Evolutionary conservation across 2,329 filamentous ascomycete species (phyloP).

Genomic region (Verticillium isaacii): DNA sequence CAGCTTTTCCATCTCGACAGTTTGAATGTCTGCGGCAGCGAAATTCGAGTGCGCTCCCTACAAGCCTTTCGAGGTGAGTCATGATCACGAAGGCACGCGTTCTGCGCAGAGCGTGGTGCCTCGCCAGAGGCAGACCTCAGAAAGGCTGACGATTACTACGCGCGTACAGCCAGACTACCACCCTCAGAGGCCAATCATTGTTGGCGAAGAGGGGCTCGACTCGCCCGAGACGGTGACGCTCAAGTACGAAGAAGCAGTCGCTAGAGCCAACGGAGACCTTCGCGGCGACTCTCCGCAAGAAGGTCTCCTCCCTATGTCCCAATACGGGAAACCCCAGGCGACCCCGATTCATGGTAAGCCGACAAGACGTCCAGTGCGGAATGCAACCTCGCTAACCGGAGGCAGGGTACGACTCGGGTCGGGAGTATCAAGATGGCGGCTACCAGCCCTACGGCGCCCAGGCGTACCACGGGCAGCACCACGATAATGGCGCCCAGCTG

Average conservation of each 20-base stretch:
- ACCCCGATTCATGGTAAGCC: slow-evolving; percentile 78
- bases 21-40: slow-evolving; percentile 51
- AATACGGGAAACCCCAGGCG: slow-evolving; percentile 72
- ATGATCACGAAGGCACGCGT: neutral
- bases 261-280: slow-evolving; percentile 47
- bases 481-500: slow-evolving; percentile 39
- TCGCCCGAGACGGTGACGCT: slow-evolving; percentile 54
- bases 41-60: slow-evolving; percentile 52
- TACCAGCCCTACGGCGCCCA: slow-evolving; percentile 49
- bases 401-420: slow-evolving; percentile 54
- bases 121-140: neutral
- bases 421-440: slow-evolving; percentile 54
- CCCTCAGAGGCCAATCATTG: slow-evolving; percentile 51
- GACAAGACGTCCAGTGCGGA: neutral
- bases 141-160: slow-evolving; percentile 2
- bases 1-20: slow-evolving; percentile 22
- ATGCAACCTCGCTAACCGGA: neutral
- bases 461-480: slow-evolving; percentile 37
- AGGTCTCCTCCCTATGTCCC: slow-evolving; percentile 66
- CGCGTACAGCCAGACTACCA: slow-evolving; percentile 44
- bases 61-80: slow-evolving; percentile 57
- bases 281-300: slow-evolving; percentile 51
- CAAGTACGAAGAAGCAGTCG: slow-evolving; percentile 51
- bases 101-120: neutral
- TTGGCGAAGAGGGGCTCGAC: slow-evolving; percentile 50